Base-by-base conservation (phyloP, 345 rosid species). In the Euphorbia lathyris region DNA sequence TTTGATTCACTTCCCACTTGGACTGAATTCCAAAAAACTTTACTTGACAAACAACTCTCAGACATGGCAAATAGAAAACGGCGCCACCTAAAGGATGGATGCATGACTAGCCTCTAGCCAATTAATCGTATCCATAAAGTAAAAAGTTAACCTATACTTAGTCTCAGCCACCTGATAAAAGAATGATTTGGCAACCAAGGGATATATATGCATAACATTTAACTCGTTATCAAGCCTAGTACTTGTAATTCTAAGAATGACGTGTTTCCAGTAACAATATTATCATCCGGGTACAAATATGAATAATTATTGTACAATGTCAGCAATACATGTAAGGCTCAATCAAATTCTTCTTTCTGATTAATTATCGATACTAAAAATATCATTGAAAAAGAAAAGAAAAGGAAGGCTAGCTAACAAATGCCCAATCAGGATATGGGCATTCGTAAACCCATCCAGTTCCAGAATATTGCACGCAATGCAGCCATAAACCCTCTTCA, bases 401-500 rank as follows among this genome's bases (percentile, higher is more conserved):
- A 0, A 45, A 63, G 16, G n/a, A 11, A 5, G 13, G n/a, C 26
- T 26, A 53, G 62, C 68, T 71, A 76, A 77, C 87, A 5, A 80
- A 68, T 52, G 91, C 88, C 93, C 97, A 91, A 64, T 81, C 84
- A 14, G 98, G 96, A 72, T 82, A 83, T 14, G 92, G 91, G 66
- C 98, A 90, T 72, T 92, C 86, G 57, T 87, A 87, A 53, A 70
- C 71, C 97, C 97, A 95, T 62, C 81, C 86, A 8, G 96, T 88
- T 76, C 96, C 98, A 68, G 90, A 76, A 82, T 95, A 90, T 32
- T 69, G 83, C 81, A 90, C 59, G 25, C 90, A 87, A 72, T 92
- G 92, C 32, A 87, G 78, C 98, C 96, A 92, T 56, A 92, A 67
- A 43, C 90, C 97, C 72, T 86, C 96, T 73, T 90, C 91, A 56